Base-by-base conservation (phyloP, 176 grass and related monocot species). In the Avena insularis region DNA sequence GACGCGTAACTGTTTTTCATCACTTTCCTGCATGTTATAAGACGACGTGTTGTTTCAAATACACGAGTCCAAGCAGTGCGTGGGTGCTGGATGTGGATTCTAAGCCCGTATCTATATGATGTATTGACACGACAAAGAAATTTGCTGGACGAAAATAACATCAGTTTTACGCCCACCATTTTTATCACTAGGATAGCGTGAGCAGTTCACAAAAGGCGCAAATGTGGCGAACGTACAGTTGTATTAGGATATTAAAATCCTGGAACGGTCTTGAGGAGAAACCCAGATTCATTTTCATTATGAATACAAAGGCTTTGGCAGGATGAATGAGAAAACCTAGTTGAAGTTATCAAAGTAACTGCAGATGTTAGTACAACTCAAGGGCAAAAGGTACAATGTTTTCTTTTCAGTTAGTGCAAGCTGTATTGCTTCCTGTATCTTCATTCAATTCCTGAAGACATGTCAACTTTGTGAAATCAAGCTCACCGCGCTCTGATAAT, bases 361-460 rank as follows among this genome's bases (percentile, higher is more conserved):
- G 57, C 40, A 80, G 40, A 49, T 63, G 49, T 8, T 57, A 56
- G n/a, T 20, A 36, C 68, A 36, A 35, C 46, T 54, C 20, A 46
- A 2, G 19, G 2, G 15, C 5, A 85, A 35, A 77, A 7, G 9
- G 1, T 1, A 33, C 8, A 77, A n/a, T 9, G 8, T 13, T 10
- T 17, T 71, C 47, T 58, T 86, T 35, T 48, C 56, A 63, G 31
- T n/a, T 71, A 54, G 55, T 63, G 35, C 53, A 82, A 38, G 15
- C 35, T 58, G 49, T 70, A 31, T 68, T 17, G 21, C 33, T 74
- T 81, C 35, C 3, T 47, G 10, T 69, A 31, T 62, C 49, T 73
- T n/a, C 0, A 10, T 40, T 17, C 17, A 17, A 19, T 50, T 40
- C 61, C 12, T 4, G 3, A 25, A 74, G 35, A 79, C 55, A 17